Evolutionary conservation across 192 early-diverging fungal species (phyloP), one percentile per base, ranked within the genome.

Genomic region (Backusella australiensis): DNA sequence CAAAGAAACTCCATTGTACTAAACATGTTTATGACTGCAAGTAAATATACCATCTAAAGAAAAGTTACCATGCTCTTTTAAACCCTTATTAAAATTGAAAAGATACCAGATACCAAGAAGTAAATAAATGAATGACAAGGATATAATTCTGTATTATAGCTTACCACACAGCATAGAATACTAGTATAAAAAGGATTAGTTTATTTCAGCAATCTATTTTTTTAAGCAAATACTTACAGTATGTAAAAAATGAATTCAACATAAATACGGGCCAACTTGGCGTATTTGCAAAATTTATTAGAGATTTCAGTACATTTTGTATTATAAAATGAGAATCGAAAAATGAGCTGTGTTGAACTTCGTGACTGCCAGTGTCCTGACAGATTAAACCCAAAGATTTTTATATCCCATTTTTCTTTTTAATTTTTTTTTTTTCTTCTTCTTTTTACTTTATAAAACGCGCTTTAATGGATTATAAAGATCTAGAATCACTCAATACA

Each of bases 351-450:
- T 8, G 11, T 39, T 39, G 2, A 39, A 39, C 9, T 39, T 39
- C 38, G 56, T 63, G 56, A 63, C 56, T 63, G 56, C 23, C 56
- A 63, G 56, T 63, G 56, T 63, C 56, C 21, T 63, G 56, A 63
- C 56, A 63, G 56, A 26, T 29, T 26, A 5, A 63, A 29, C 11
- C 29, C 56, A 29, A 29, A 63, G 11, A 63, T 63, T 63, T 59
- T 63, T 23, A 23, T 53, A 19, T 53, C 8, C 52, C 15, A 19
- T 53, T 53, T 53, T 53, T 53, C 6, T 14, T 26, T 63, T 26
- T 12, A 26, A 29, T 63, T 63, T 29, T 63, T 59, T 59, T 63
- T 63, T 39, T 11, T n/a, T n/a, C 38, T 39, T 59, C 11, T 63
- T 23, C 17, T n/a, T 49, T 49, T 49, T n/a, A 49, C 46, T 49